Percentiles rank a stretch among this genome's conserved stretches.
Conservation (phyloP, 495 filamentous ascomycete species). For the Penicillium cosmopolitanum region DNA sequence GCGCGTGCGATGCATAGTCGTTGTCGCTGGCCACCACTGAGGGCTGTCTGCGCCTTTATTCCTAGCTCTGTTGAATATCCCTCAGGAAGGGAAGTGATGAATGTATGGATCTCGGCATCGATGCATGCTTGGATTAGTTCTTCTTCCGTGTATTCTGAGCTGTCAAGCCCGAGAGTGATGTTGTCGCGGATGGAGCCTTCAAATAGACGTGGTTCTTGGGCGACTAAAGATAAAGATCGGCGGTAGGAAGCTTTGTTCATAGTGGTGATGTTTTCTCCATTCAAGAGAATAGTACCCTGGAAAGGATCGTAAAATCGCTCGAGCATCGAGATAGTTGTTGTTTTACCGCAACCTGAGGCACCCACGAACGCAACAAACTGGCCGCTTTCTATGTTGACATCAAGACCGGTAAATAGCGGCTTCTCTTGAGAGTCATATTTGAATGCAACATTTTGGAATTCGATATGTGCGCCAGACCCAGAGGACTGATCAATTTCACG, state of each 20-base stretch:
- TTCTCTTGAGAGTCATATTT: conserved; percentile 58
- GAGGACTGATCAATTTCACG: neutral
- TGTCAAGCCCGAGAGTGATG: conserved; percentile 50
- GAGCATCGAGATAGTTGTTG: conserved; percentile 65
- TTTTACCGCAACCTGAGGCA: conserved; percentile 73
- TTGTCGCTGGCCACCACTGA: conserved; percentile 78
- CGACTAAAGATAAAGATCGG: conserved; percentile 50
- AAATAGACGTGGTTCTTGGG: conserved; percentile 55
- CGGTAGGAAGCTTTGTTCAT: conserved; percentile 42
- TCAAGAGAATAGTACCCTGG: conserved; percentile 40
- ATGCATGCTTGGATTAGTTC: conserved; percentile 58
- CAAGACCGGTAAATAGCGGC: conserved; percentile 50
- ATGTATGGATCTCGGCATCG: conserved; percentile 60
- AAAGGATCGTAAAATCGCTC: conserved; percentile 64
- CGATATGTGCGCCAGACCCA: conserved; percentile 16
- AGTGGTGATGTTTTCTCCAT: conserved; percentile 41
- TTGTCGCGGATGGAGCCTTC: conserved; percentile 56
- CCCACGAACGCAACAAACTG: conserved; percentile 73
- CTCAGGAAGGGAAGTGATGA: conserved; percentile 56
- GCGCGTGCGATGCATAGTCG: conserved; percentile 73
- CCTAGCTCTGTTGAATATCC: conserved; percentile 66
- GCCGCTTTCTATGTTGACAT: conserved; percentile 58
- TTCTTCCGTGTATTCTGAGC: conserved; percentile 35
- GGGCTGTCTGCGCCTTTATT: conserved; percentile 54
- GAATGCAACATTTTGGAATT: conserved; percentile 60